Evolutionary conservation across 306 rosid species (phyloP).

Genomic region (Luffa aegyptiaca): DNA sequence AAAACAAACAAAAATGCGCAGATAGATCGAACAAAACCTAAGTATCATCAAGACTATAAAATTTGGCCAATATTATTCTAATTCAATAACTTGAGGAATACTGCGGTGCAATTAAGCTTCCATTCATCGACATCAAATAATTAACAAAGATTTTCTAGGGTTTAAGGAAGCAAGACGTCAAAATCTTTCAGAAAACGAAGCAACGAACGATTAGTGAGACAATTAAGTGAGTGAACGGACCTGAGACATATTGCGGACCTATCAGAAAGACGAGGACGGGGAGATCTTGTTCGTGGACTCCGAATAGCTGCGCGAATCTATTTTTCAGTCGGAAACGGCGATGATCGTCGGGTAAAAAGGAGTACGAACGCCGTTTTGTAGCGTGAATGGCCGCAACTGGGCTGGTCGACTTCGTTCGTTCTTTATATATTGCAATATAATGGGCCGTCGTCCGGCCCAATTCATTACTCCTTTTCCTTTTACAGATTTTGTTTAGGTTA

Average conservation of each 20-base stretch:
- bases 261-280: background rate
- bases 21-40: background rate
- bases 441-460: background rate
- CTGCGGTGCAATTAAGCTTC: background rate
- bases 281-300: background rate
- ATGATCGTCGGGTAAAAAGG: background rate
- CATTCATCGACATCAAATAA: background rate
- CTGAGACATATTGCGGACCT: constrained; percentile 39
- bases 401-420: background rate
- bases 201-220: background rate
- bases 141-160: constrained; percentile 8
- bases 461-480: background rate
- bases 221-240: constrained; percentile 12
- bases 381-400: background rate
- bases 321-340: background rate
- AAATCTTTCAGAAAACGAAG: background rate
- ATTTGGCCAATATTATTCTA: background rate
- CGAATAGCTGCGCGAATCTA: background rate
- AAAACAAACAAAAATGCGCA: background rate
- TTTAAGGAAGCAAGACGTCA: background rate
- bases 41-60: background rate
- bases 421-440: background rate
- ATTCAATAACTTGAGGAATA: background rate
- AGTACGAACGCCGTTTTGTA: background rate
- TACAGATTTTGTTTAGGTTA: background rate